Conservation (phyloP, 805 yeast genomes). For the Yarrowia yakushimensis region DNA sequence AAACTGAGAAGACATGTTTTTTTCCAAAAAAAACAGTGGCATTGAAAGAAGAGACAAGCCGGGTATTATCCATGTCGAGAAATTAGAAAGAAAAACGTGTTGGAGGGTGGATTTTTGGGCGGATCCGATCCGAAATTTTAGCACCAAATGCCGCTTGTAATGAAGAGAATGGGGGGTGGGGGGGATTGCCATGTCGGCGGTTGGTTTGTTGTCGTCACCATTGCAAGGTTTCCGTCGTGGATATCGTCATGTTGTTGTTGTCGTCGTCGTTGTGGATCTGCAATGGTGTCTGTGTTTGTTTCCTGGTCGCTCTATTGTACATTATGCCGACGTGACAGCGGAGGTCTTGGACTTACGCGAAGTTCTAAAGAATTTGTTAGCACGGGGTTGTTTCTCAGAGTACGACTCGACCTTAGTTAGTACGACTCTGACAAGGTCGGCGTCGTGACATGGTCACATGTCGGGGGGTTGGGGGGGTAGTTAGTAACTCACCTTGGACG, state of each 20-base stretch:
- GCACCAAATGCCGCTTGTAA: not conserved
- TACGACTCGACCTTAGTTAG: slow-evolving; percentile 10
- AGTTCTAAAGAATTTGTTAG: slow-evolving; percentile 23
- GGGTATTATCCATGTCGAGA: slow-evolving; percentile 14
- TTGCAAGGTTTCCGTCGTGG: no score
- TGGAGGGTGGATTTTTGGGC: not conserved
- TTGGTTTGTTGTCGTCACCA: not conserved
- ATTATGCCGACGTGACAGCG: slow-evolving; percentile 10
- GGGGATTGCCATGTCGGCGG: no score
- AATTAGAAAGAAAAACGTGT: not conserved
- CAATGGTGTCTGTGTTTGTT: not conserved
- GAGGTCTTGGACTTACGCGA: slow-evolving; percentile 14
- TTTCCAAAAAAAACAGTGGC: not conserved
- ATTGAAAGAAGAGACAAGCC: not conserved
- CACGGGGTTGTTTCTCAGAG: slow-evolving; percentile 10
- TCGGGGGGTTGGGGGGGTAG: not conserved
- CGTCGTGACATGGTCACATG: no score
- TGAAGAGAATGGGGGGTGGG: not conserved
- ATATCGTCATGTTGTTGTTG: no score
- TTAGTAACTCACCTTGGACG: slow-evolving; percentile 19
- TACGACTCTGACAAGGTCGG: not conserved
- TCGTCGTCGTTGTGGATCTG: not conserved
- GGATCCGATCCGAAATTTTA: not conserved
- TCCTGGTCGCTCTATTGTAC: not conserved
- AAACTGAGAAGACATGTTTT: not conserved